Evolutionary conservation across 805 yeast species (phyloP).

Genomic region (Sugiyamaella lignohabitans): DNA sequence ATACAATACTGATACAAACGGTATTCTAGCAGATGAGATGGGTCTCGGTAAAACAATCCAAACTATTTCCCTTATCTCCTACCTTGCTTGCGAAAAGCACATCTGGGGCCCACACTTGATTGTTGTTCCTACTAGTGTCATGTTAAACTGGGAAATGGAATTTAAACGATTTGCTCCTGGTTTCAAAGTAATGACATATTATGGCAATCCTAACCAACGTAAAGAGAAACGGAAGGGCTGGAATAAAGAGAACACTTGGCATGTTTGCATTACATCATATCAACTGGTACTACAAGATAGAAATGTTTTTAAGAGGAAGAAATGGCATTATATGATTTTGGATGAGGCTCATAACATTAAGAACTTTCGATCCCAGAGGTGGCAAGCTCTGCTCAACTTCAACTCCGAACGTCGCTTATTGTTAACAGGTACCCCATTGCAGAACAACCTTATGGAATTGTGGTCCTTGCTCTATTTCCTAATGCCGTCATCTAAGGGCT

Average conservation of each 20-base stretch:
- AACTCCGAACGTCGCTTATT: slow-evolving; percentile 83
- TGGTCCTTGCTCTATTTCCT: slow-evolving; percentile 94
- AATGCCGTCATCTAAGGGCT: slow-evolving; percentile 81
- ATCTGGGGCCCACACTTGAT: slow-evolving; percentile 98
- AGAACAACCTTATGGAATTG: slow-evolving; percentile 86
- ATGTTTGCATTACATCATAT: slow-evolving; percentile 93
- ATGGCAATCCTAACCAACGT: slow-evolving; percentile 95
- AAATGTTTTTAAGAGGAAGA: slow-evolving; percentile 81
- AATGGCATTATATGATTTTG: slow-evolving; percentile 88
- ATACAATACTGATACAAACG: slow-evolving; percentile 88
- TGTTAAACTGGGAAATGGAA: slow-evolving; percentile 99
- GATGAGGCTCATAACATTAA: slow-evolving; percentile 99
- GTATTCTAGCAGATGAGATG: slow-evolving; percentile 98
- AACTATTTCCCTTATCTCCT: slow-evolving; percentile 78
- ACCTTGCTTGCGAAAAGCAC: slow-evolving; percentile 87
- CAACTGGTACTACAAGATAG: slow-evolving; percentile 98
- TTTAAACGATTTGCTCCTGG: slow-evolving; percentile 98
- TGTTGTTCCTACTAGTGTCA: slow-evolving; percentile 94
- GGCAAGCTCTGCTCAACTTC: slow-evolving; percentile 93
- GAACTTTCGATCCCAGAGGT: slow-evolving; percentile 90
- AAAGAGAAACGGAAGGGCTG: slow-evolving; percentile 94
- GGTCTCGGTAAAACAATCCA: slow-evolving; percentile 95
- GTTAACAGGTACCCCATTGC: slow-evolving; percentile 95
- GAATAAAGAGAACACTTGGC: slow-evolving; percentile 94
- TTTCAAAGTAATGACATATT: slow-evolving; percentile 87